These are phyloP conservation scores for Avena insularis DNA, from an alignment of 176 grass and related monocot genomes.

Conservation along the genomic window DNA sequence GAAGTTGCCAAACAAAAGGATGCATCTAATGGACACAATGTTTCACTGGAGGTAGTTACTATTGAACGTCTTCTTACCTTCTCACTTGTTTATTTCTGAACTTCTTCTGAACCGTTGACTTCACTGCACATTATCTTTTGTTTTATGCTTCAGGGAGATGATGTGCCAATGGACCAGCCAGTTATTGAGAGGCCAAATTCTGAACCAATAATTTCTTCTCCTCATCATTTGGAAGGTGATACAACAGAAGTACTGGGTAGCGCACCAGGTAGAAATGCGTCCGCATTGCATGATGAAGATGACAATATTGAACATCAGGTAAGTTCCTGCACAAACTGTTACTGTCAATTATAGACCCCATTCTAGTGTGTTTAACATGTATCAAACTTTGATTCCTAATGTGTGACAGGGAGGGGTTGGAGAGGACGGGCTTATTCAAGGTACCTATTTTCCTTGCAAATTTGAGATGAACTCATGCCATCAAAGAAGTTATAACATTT, in stretches of 20 bases:
- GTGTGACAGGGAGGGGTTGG: constrained; percentile 40
- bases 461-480: constrained; percentile 25
- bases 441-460: constrained; percentile 44
- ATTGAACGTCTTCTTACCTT: constrained; percentile 35
- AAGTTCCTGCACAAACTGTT: constrained; percentile 42
- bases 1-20: constrained; percentile 41
- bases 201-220: constrained; percentile 40
- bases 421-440: constrained; percentile 42
- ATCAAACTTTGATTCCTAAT: constrained; percentile 38
- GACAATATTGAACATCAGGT: constrained; percentile 37
- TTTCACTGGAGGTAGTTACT: constrained; percentile 41
- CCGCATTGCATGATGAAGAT: constrained; percentile 42
- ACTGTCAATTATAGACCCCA: constrained; percentile 26
- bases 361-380: constrained; percentile 26
- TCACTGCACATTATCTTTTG: constrained; percentile 13
- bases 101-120: constrained; percentile 35
- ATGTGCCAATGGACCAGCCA: constrained; percentile 32
- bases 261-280: constrained; percentile 23
- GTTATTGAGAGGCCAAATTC: constrained; percentile 17
- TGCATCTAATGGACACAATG: constrained; percentile 24
- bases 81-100: constrained; percentile 36
- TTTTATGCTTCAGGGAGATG: constrained; percentile 53
- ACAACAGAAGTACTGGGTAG: constrained; percentile 31
- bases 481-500: constrained; percentile 27
- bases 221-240: constrained; percentile 38